Evolutionary conservation across 2,329 filamentous ascomycete genomes (phyloP), one percentile per base, ranked within the genome.

Genomic region (Neophaeococcomyces aloes): DNA sequence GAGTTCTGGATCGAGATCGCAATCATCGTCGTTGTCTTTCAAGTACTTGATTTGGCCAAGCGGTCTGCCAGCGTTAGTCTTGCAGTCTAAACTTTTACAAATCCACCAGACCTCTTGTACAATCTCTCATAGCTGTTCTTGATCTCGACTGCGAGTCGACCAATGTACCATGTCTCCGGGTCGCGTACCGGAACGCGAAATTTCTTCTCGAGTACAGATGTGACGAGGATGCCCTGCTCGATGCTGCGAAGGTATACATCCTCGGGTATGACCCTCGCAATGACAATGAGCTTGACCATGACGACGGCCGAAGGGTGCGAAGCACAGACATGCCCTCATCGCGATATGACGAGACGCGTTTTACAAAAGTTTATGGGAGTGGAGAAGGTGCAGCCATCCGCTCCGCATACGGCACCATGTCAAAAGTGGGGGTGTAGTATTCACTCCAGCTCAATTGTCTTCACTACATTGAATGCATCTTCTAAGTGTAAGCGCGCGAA

Each of bases 11-110:
- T 55, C 53, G 29, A 56, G 50, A 35, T 55, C 53, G 48, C 44
- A 49, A 31, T 56, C 54, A 37, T 55, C 49, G 35, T 50, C 45
- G 38, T 30, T 33, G 37, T 56, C 54, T 38, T 55, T 56, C 17
- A 56, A 45, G 36, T 54, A 54, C 35, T 56, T 56, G 49, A 56
- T 49, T 14, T 45, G 46, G 5, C 50, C 47, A 15, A 56, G 40
- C 3, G 51, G 46, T 27, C 54, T 56, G 42, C 21, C 34, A 21
- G 7, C 19, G 13, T 8, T n/a, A 17, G 21, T 45, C 33, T 45
- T 44, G 36, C 4, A 17, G 21, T 45, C 33, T 45, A 46, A 39
- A 4, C n/a, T 3, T 33, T 13, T 17, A 18, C 17, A 27, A n/a
- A 13, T 15, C 2, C 23, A 17, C n/a, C 17, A 11, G n/a, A 48